Evolutionary conservation across 768 basidiomycete genomes (phyloP).

Genomic region (Agaricus blazei): DNA sequence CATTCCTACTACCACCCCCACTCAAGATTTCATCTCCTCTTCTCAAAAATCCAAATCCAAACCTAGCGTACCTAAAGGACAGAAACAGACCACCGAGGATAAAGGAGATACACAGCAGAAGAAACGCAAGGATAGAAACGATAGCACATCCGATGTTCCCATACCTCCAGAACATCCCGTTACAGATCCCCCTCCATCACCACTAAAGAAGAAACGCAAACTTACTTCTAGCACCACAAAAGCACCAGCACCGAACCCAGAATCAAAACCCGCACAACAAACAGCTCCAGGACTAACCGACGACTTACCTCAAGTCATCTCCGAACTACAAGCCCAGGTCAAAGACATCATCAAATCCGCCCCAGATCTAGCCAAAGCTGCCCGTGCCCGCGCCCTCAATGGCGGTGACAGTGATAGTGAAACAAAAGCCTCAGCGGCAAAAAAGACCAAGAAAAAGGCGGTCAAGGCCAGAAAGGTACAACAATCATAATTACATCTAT

Average conservation of each 20-base stretch:
- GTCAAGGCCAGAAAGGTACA: not conserved
- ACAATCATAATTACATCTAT: not conserved
- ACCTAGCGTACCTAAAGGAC: no score
- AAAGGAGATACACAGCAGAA: no score
- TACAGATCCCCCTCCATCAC: not conserved
- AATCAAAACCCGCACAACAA: not conserved
- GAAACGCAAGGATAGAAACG: no score
- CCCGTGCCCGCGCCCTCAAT: constrained; percentile 24
- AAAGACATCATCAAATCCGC: constrained; percentile 32
- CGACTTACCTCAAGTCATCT: not conserved
- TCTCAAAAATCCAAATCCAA: no score
- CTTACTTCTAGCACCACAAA: not conserved
- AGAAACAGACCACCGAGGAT: no score
- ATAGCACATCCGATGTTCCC: no score
- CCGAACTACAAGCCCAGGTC: constrained; percentile 16
- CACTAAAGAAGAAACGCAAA: constrained; percentile 5
- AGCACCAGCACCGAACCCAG: not conserved
- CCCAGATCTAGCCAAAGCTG: constrained; percentile 30
- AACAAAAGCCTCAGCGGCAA: constrained; percentile 5
- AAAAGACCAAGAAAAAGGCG: constrained; percentile 9
- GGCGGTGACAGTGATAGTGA: not conserved
- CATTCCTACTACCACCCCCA: not conserved
- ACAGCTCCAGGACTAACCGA: not conserved
- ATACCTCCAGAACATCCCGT: no score
- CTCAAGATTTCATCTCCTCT: not conserved